A percentile compares a stretch with the other conserved stretches of the same genome.
Evolutionary conservation across 2,329 filamentous ascomycete species (phyloP).

Genomic region (Trichoderma sp.): DNA sequence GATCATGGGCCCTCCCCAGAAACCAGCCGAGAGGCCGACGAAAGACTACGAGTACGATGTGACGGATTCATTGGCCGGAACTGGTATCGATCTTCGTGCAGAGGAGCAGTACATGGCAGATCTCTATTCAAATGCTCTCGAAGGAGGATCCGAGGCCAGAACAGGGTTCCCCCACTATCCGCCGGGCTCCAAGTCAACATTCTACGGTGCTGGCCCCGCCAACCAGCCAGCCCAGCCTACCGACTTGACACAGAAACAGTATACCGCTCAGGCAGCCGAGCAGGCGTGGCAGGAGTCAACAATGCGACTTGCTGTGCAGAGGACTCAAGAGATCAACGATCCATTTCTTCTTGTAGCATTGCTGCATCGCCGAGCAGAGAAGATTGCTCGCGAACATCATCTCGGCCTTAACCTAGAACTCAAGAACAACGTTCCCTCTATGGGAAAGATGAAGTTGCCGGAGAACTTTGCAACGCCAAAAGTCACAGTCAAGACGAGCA

Average conservation of each 20-base stretch:
- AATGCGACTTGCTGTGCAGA: constrained; percentile 55
- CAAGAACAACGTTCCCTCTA: constrained; percentile 44
- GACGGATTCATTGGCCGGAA: constrained; percentile 78
- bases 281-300: constrained; percentile 65
- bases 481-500: constrained; percentile 53
- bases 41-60: constrained; percentile 69
- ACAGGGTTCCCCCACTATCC: constrained; percentile 51
- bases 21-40: constrained; percentile 58
- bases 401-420: constrained; percentile 54
- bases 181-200: constrained; percentile 52
- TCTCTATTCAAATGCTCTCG: constrained; percentile 54
- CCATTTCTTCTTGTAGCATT: constrained; percentile 68
- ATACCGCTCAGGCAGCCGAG: constrained; percentile 62
- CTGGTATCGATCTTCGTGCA: constrained; percentile 81
- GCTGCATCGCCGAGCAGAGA: constrained; percentile 55
- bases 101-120: constrained; percentile 80
- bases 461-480: constrained; percentile 49
- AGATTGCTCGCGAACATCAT: constrained; percentile 57
- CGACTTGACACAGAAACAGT: constrained; percentile 57
- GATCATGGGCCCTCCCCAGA: constrained; percentile 58
- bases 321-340: constrained; percentile 68
- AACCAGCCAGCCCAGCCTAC: constrained; percentile 57
- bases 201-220: constrained; percentile 63
- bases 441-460: constrained; percentile 49
- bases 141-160: constrained; percentile 44